A percentile compares a stretch with the other conserved stretches of the same genome.
These are phyloP conservation scores for Albugo candida DNA, from an alignment of 352 stramenopile genomes.

Conservation along the genomic window DNA sequence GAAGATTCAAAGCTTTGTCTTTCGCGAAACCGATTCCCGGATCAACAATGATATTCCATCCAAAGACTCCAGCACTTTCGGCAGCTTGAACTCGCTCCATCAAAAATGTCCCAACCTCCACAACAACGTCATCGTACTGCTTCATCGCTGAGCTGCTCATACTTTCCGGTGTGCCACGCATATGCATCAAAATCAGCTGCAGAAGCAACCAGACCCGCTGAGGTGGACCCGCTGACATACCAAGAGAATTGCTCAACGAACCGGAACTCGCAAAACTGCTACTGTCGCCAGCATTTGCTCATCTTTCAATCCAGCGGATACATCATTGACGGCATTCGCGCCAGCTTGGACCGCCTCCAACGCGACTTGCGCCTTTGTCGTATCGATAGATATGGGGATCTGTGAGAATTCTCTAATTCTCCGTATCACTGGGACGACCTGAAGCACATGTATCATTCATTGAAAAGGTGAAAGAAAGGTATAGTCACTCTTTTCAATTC, in stretches of 20 bases:
- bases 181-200: slow-evolving; percentile 94
- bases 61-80: slow-evolving; percentile 71
- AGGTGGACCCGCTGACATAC: neutral
- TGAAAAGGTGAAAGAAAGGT: neutral
- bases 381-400: slow-evolving; percentile 94
- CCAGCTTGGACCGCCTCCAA: slow-evolving; percentile 78
- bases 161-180: slow-evolving; percentile 89
- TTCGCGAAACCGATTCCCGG: slow-evolving; percentile 98
- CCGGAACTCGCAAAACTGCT: slow-evolving; percentile 62
- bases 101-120: slow-evolving; percentile 73
- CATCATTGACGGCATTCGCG: slow-evolving; percentile 95
- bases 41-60: slow-evolving; percentile 92
- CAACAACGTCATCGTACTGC: slow-evolving; percentile 81
- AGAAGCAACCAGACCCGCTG: slow-evolving; percentile 1
- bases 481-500: slow-evolving; percentile 65
- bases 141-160: slow-evolving; percentile 66
- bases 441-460: slow-evolving; percentile 10
- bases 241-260: slow-evolving; percentile 8
- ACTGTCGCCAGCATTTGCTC: slow-evolving; percentile 81
- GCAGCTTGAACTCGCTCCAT: slow-evolving; percentile 44
- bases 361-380: slow-evolving; percentile 83
- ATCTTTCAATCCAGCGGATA: slow-evolving; percentile 88
- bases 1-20: slow-evolving; percentile 78
- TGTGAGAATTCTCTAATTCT: slow-evolving; percentile 51
- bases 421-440: slow-evolving; percentile 82